phyloP scores from a whole-genome alignment of 2,329 filamentous ascomycete genomes.

The Coniosporium tulheliwenetii region DNA sequence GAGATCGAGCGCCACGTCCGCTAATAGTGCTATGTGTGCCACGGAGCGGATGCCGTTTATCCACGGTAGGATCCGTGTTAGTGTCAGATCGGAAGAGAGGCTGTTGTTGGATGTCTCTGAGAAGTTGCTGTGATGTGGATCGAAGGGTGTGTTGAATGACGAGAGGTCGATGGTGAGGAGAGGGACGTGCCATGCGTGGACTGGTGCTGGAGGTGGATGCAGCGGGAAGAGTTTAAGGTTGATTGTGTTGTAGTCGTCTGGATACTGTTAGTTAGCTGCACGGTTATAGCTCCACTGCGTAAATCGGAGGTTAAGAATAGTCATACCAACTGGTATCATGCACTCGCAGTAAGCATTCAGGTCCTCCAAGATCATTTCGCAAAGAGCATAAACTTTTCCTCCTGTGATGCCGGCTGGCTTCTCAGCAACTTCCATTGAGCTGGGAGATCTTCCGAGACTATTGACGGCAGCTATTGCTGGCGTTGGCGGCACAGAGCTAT shows the following conservation, averaged over 20 bases:
- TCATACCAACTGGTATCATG: conserved; percentile 86
- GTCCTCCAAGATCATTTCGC: conserved; percentile 81
- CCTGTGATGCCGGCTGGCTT: conserved; percentile 18
- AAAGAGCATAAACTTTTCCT: conserved; percentile 48
- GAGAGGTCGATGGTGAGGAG: conserved; percentile 43
- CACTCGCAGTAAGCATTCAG: conserved; percentile 95
- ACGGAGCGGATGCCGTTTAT: conserved; percentile 89
- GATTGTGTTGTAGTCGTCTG: conserved; percentile 83
- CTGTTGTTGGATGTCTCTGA: conserved; percentile 31
- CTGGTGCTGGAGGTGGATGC: conserved; percentile 57
- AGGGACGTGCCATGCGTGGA: conserved; percentile 83
- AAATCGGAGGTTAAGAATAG: background rate
- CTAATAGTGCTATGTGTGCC: conserved; percentile 67
- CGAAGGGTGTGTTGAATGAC: conserved; percentile 2
- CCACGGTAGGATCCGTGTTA: conserved; percentile 64
- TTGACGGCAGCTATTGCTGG: conserved; percentile 16
- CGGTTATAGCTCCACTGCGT: conserved; percentile 1
- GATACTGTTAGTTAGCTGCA: conserved; percentile 3
- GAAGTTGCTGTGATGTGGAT: background rate
- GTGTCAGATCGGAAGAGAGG: conserved; percentile 61
- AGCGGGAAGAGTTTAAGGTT: conserved; percentile 93
- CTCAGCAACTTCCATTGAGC: conserved; percentile 6
- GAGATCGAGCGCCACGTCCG: conserved; percentile 74
- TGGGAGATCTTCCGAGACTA: background rate
- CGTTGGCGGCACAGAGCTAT: conserved; percentile 3